phyloP scores from a whole-genome alignment of 257 asterid genomes.

The Coffea canephora region DNA sequence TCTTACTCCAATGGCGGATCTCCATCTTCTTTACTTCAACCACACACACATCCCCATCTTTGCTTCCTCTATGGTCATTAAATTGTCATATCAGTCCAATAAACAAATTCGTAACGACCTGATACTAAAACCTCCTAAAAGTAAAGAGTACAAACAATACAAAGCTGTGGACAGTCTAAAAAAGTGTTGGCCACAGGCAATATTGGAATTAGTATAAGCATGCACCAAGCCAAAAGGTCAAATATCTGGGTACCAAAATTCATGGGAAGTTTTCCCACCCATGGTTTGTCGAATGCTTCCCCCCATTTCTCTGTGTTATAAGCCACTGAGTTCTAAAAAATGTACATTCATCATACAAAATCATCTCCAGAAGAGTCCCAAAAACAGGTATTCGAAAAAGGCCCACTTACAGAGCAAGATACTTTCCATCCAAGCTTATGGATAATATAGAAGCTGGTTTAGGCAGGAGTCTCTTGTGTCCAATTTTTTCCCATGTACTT shows the following conservation, averaged over 20 bases:
- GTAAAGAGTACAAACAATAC: not conserved
- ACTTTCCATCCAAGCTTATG: constrained; percentile 87
- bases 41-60: constrained; percentile 90
- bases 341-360: not conserved
- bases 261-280: too few species aligned
- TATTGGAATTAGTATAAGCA: not conserved
- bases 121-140: not conserved
- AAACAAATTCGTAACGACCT: constrained; percentile 1
- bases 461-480: constrained; percentile 70
- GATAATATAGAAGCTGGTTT: constrained; percentile 86
- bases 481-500: constrained; percentile 82
- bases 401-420: constrained; percentile 82
- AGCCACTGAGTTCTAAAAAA: not conserved
- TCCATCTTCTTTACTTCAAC: constrained; percentile 89
- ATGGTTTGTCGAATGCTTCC: not conserved
- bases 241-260: not conserved
- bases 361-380: not conserved
- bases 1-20: constrained; percentile 74
- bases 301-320: not conserved
- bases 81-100: constrained; percentile 1
- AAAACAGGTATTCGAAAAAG: not conserved
- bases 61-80: constrained; percentile 66
- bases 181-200: not conserved
- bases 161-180: not conserved
- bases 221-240: not conserved